Conservation (phyloP, 352 stramenopile genomes). For the Pythium myriotylum region DNA sequence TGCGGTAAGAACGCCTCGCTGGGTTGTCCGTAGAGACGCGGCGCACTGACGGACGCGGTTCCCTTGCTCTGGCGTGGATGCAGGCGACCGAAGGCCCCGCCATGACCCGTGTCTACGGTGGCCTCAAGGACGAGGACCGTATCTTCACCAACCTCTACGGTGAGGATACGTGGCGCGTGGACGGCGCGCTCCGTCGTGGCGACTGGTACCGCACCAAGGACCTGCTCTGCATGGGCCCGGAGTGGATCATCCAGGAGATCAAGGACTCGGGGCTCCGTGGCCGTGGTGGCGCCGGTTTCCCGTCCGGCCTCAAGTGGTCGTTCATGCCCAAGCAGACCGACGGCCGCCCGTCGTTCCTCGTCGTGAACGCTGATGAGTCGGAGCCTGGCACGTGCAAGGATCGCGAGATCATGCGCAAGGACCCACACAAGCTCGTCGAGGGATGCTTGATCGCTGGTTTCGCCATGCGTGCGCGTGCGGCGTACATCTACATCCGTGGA, state of each 20-base stretch:
- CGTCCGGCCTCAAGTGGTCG: slow-evolving; percentile 99
- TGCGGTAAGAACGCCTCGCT: slow-evolving; percentile 21
- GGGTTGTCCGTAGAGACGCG: too few species aligned
- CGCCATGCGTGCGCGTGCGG: slow-evolving; percentile 97
- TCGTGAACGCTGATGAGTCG: slow-evolving; percentile 99
- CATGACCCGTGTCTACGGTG: slow-evolving; percentile 91
- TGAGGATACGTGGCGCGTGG: slow-evolving; percentile 91
- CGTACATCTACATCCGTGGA: slow-evolving; percentile 99
- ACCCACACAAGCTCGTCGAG: slow-evolving; percentile 99
- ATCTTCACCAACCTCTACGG: slow-evolving; percentile 99
- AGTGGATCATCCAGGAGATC: slow-evolving; percentile 99
- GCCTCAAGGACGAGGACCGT: slow-evolving; percentile 98
- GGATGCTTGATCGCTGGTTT: slow-evolving; percentile 98
- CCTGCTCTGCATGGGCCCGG: slow-evolving; percentile 97
- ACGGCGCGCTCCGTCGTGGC: slow-evolving; percentile 91
- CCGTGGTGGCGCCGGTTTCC: slow-evolving; percentile 98
- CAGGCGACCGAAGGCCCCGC: slow-evolving; percentile 49
- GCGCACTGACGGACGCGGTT: too few species aligned
- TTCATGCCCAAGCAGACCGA: slow-evolving; percentile 99
- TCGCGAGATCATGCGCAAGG: slow-evolving; percentile 99
- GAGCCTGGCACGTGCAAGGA: slow-evolving; percentile 99
- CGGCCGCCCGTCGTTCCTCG: slow-evolving; percentile 98
- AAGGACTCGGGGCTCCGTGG: slow-evolving; percentile 98
- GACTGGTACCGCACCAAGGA: slow-evolving; percentile 98
- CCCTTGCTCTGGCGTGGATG: neutral